phyloP scores from a whole-genome alignment of 257 asterid species.

The Solanum sitiens region DNA sequence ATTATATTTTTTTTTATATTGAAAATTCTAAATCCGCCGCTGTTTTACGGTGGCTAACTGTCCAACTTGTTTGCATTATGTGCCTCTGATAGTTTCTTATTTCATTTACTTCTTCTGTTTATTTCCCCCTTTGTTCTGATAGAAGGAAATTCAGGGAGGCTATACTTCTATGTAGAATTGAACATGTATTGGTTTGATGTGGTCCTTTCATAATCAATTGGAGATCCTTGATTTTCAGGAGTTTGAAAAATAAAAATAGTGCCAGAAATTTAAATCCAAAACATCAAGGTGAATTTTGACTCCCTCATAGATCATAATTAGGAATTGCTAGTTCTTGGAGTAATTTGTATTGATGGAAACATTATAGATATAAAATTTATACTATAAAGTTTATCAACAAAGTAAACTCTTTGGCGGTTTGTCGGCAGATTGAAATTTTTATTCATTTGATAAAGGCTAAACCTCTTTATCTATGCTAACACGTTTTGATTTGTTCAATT shows the following conservation, averaged over 20 bases:
- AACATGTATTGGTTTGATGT: neutral
- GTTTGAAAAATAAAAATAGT: neutral
- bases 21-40: neutral
- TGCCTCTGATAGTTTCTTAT: neutral
- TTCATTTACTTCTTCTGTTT: neutral
- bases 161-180: neutral
- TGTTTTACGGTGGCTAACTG: neutral
- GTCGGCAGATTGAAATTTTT: neutral
- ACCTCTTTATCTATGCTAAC: neutral
- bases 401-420: neutral
- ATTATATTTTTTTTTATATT: neutral
- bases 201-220: neutral
- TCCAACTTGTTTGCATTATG: neutral
- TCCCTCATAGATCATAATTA: neutral
- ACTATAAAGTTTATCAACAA: neutral
- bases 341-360: neutral
- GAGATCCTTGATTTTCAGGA: neutral
- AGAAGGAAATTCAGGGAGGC: neutral
- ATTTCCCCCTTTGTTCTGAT: neutral
- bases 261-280: neutral
- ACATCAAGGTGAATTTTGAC: neutral
- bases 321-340: neutral
- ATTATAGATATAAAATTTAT: neutral
- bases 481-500: neutral
- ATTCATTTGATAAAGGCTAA: neutral